Base-by-base conservation (phyloP, 164 flowering plant genomes). In the Vitis amurensis region DNA sequence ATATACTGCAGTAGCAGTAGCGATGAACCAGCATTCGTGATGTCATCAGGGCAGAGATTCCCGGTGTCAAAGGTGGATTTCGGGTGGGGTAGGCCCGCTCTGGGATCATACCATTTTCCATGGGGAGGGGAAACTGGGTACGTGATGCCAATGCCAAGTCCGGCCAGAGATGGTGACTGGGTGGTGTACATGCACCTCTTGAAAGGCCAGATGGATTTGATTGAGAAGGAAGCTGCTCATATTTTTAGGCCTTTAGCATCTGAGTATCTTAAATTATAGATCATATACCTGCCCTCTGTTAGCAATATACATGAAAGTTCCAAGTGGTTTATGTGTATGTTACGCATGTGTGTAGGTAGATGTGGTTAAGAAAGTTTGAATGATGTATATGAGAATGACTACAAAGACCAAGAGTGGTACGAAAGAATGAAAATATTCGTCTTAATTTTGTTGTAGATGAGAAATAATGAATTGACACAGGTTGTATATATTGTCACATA, bases 61-160 rank as follows among this genome's bases (percentile, higher is more conserved):
- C 86, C 86, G 14, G 85, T 73, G 8, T 48, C 49, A 4, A 73
- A 78, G 65, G 71, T 86, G 65, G 85, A 89, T 48, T 89, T 89
- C 59, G 89, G 91, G 55, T 89, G 91, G 90, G 94, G 93, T 0
- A 11, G 7, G 49, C 86, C 87, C 11, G 63, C 31, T 0, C 73
- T 87, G 44, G 85, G 87, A 51, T 87, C 89, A 1, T 85, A 87
- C 73, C 84, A 86, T 74, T 85, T 84, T 47, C 87, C 87, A 0
- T 81, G 88, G 88, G 86, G 82, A 0, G 84, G 84, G 1, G 44
- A 70, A 2, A 65, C 85, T 15, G 91, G 91, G 0, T 86, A 87
- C 53, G 89, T 87, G n/a, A 87, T 85, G 89, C 89, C 91, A 9
- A 85, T 85, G 89, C 89, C 87, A 4, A 80, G 80, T 52, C 71